Percentiles rank a stretch among this genome's conserved stretches.
Conservation (phyloP, 306 rosid species). For the Mucuna pruriens region DNA sequence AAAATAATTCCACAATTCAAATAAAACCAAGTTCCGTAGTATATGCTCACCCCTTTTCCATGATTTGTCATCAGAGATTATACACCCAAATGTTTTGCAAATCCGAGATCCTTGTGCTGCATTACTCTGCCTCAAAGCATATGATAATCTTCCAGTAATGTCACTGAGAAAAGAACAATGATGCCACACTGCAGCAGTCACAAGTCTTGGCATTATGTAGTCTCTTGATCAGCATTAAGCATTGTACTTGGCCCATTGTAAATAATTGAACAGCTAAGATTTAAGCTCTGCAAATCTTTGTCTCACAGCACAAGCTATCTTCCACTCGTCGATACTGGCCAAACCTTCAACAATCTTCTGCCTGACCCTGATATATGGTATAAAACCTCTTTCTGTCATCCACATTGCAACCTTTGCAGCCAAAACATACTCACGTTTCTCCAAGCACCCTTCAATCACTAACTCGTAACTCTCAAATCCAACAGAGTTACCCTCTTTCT, state of each 20-base stretch:
- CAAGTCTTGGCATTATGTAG: not conserved
- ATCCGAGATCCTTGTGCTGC: slow-evolving; percentile 19
- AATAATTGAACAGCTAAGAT: slow-evolving; percentile 47
- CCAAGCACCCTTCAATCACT: slow-evolving; percentile 81
- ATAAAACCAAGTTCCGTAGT: not conserved
- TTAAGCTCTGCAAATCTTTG: slow-evolving; percentile 63
- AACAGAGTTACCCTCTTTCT: slow-evolving; percentile 53
- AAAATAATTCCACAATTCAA: slow-evolving; percentile 9
- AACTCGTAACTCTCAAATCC: slow-evolving; percentile 84
- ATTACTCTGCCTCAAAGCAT: slow-evolving; percentile 3
- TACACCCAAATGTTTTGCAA: slow-evolving; percentile 12
- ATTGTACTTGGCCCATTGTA: not conserved
- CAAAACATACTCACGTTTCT: slow-evolving; percentile 67
- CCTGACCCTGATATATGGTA: slow-evolving; percentile 70
- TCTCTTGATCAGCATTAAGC: not conserved
- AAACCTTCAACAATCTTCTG: slow-evolving; percentile 83
- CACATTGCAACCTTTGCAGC: slow-evolving; percentile 74
- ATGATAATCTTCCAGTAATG: not conserved
- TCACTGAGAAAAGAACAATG: slow-evolving; percentile 22
- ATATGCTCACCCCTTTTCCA: not conserved
- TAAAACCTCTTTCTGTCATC: slow-evolving; percentile 63
- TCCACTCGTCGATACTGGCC: slow-evolving; percentile 68
- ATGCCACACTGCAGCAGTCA: slow-evolving; percentile 11
- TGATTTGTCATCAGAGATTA: not conserved
- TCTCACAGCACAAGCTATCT: slow-evolving; percentile 78